Percentiles rank a stretch among this genome's conserved stretches.
These are phyloP conservation scores for Leccinum aurantiacum DNA, from an alignment of 768 basidiomycete species.

Conservation along the genomic window DNA sequence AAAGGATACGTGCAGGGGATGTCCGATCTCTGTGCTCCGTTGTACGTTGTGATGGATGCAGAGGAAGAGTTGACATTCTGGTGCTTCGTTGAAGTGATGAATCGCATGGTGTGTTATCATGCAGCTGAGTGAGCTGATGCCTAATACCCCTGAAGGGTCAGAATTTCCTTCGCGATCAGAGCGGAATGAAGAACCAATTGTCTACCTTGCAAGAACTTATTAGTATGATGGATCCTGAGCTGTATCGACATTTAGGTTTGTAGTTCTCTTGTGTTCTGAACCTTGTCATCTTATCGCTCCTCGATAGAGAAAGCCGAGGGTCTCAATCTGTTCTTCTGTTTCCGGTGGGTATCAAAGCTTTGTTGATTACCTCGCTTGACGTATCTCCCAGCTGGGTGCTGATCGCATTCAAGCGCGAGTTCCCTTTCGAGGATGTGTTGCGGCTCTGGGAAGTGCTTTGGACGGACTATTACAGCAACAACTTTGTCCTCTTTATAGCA, in stretches of 20 bases:
- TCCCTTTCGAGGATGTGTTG: constrained; percentile 87
- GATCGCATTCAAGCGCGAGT: constrained; percentile 96
- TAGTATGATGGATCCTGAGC: constrained; percentile 90
- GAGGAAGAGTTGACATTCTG: constrained; percentile 93
- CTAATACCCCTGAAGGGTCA: constrained; percentile 58
- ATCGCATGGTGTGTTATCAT: constrained; percentile 73
- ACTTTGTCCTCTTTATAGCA: constrained; percentile 92
- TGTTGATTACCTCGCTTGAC: neutral
- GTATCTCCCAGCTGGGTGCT: constrained; percentile 68
- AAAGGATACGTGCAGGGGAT: constrained; percentile 97
- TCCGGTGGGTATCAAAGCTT: constrained; percentile 60
- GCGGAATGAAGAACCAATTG: constrained; percentile 95
- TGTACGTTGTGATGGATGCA: constrained; percentile 88
- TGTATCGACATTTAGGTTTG: constrained; percentile 86
- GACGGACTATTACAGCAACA: constrained; percentile 86
- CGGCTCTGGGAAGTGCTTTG: constrained; percentile 92
- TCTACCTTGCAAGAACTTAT: constrained; percentile 88
- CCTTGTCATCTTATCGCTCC: neutral
- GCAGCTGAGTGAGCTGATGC: neutral
- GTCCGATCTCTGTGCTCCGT: constrained; percentile 92
- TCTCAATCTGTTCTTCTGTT: constrained; percentile 96
- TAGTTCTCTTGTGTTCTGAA: neutral
- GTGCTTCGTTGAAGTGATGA: constrained; percentile 95
- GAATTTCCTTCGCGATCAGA: constrained; percentile 95
- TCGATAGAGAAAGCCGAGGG: constrained; percentile 79